Evolutionary conservation across 176 grass and related monocot species (phyloP), one percentile per base, ranked within the genome.

Genomic region (Eragrostis nindensis): DNA sequence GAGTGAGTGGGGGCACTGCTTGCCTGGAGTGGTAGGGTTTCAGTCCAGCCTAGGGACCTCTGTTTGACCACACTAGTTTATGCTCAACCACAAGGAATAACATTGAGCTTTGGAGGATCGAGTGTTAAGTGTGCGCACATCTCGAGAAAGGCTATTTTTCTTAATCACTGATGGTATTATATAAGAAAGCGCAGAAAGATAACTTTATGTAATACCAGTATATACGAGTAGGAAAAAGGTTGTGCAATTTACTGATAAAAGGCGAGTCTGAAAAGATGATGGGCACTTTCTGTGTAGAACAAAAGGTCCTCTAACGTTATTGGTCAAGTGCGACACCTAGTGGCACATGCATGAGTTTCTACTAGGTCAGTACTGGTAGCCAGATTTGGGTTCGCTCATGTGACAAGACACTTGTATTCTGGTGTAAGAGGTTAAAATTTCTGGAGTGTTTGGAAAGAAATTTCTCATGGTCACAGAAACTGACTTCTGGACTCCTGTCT

Each of bases 1-100:
- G 52, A 0, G 13, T 49, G 44, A 5, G 25, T 13, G n/a, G 57
- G 24, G 61, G 45, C n/a, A 14, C 64, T 49, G 41, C 52, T 60
- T 40, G 62, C 25, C 43, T 66, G 61, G 36, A 13, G 49, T 49
- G 86, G 61, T 73, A 82, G 78, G 85, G 64, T 40, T 87, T 38
- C 74, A 71, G 47, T 77, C 57, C 80, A 46, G 39, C 66, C 65
- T 85, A 36, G 87, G 87, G 73, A 82, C 72, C 87, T 78, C 83
- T 73, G 78, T 86, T 90, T 90, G 87, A 90, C 87, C 83, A 53
- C 77, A 65, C 27, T 77, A 74, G 74, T 77, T 71, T 70, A 62
- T 64, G 10, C 32, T 0, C 26, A 63, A 72, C 47, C 71, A 64
- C 52, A 71, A 77, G 50, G 36, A 73, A 25, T 21, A 39, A 49